Percentiles rank a stretch among this genome's conserved stretches.
These are phyloP conservation scores for Microsporum audouinii DNA, from an alignment of 2,329 filamentous ascomycete species.

Conservation along the genomic window DNA sequence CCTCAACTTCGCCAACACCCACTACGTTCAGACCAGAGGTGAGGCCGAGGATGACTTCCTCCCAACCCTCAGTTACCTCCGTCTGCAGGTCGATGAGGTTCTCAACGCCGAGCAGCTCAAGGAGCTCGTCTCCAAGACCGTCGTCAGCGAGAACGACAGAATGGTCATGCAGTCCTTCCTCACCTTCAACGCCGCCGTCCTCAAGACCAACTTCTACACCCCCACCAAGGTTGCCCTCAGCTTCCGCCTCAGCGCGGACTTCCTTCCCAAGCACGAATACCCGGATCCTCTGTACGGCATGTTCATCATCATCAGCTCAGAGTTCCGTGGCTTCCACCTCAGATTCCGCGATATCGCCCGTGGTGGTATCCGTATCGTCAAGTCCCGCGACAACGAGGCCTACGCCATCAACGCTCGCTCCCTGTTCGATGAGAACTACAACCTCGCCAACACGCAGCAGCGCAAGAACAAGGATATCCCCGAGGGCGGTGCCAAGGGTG, in stretches of 20 bases:
- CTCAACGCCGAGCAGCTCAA: constrained; percentile 62
- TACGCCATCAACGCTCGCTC: constrained; percentile 94
- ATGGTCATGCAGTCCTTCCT: constrained; percentile 98
- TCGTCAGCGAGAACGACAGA: constrained; percentile 85
- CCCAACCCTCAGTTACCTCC: constrained; percentile 57
- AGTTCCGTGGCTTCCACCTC: constrained; percentile 93
- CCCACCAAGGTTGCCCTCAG: constrained; percentile 96
- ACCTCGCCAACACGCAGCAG: constrained; percentile 93
- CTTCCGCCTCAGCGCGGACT: constrained; percentile 72
- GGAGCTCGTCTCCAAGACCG: constrained; percentile 65
- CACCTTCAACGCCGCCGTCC: constrained; percentile 81
- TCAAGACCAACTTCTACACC: constrained; percentile 97
- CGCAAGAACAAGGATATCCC: constrained; percentile 99
- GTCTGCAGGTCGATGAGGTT: constrained; percentile 59
- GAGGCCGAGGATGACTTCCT: constrained; percentile 51
- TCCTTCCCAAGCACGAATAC: constrained; percentile 86
- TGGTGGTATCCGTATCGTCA: constrained; percentile 96
- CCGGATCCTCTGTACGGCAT: constrained; percentile 90
- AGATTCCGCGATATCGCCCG: constrained; percentile 95
- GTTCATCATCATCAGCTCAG: constrained; percentile 95
- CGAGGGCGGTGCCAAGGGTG: constrained; percentile 94
- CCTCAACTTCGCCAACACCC: constrained; percentile 78
- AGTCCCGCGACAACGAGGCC: constrained; percentile 89
- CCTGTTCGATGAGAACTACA: constrained; percentile 98
- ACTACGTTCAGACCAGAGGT: constrained; percentile 59